These are phyloP conservation scores for Hymenoscyphus repandus DNA, from an alignment of 2,329 filamentous ascomycete genomes.

Conservation along the genomic window DNA sequence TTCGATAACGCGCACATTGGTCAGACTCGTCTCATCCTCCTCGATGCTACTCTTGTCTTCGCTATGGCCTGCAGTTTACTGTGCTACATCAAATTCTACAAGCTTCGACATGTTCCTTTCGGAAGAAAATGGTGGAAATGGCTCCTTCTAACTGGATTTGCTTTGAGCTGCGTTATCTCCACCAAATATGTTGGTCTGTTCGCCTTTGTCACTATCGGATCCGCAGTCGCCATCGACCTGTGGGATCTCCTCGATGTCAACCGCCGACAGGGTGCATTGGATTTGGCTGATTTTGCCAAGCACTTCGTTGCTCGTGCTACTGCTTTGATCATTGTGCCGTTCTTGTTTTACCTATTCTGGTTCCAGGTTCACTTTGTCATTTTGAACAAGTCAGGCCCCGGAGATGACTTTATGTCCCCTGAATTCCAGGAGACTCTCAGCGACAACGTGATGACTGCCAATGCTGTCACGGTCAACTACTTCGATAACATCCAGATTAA, in stretches of 20 bases:
- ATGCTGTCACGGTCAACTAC: slow-evolving; percentile 82
- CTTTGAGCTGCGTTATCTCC: slow-evolving; percentile 94
- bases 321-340: slow-evolving; percentile 83
- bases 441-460: slow-evolving; percentile 88
- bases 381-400: slow-evolving; percentile 80
- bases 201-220: slow-evolving; percentile 94
- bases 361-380: slow-evolving; percentile 99
- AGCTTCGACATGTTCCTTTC: slow-evolving; percentile 83
- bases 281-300: slow-evolving; percentile 73
- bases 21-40: slow-evolving; percentile 88
- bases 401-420: slow-evolving; percentile 98
- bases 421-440: slow-evolving; percentile 96
- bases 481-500: slow-evolving; percentile 81
- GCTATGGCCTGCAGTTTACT: slow-evolving; percentile 94
- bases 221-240: slow-evolving; percentile 87
- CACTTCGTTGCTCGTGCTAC: slow-evolving; percentile 86
- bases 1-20: slow-evolving; percentile 98
- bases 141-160: slow-evolving; percentile 91
- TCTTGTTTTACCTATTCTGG: slow-evolving; percentile 99
- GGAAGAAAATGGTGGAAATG: slow-evolving; percentile 99
- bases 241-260: slow-evolving; percentile 93
- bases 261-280: slow-evolving; percentile 74
- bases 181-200: slow-evolving; percentile 97
- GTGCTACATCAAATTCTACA: slow-evolving; percentile 97
- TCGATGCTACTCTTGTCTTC: slow-evolving; percentile 89